Evolutionary conservation across 208 protist genomes (phyloP).

Genomic region (Trypanosoma vivax): DNA sequence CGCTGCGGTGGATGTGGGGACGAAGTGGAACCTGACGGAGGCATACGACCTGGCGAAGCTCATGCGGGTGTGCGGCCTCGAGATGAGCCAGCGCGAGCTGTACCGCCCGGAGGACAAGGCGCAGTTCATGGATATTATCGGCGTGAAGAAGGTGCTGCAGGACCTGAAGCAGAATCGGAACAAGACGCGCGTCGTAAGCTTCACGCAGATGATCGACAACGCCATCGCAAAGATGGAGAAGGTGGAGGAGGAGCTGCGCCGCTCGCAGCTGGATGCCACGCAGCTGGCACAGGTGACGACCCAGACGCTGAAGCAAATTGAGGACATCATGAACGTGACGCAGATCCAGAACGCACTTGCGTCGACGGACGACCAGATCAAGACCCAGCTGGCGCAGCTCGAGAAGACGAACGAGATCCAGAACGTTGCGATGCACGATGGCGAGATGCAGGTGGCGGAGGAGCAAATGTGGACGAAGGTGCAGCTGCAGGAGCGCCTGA

Average conservation of each 20-base stretch:
- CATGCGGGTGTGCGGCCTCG: conserved; percentile 59
- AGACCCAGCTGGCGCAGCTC: conserved; percentile 69
- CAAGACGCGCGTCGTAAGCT: conserved; percentile 75
- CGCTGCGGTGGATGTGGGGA: conserved; percentile 61
- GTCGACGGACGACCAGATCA: conserved; percentile 70
- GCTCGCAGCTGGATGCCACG: conserved; percentile 62
- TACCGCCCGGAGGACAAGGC: conserved; percentile 77
- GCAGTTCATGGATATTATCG: conserved; percentile 71
- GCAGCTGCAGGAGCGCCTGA: conserved; percentile 73
- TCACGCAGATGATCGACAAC: conserved; percentile 76
- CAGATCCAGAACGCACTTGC: conserved; percentile 70
- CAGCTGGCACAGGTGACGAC: conserved; percentile 61
- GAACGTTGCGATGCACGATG: conserved; percentile 73
- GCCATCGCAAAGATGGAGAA: conserved; percentile 75
- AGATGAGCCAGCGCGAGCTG: conserved; percentile 64
- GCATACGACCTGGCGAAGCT: conserved; percentile 78
- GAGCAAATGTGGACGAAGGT: conserved; percentile 83
- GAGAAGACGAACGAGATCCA: conserved; percentile 79
- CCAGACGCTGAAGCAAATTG: conserved; percentile 57
- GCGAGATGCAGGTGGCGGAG: conserved; percentile 80
- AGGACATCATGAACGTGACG: conserved; percentile 79
- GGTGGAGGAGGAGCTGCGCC: conserved; percentile 63
- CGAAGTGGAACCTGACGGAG: conserved; percentile 78
- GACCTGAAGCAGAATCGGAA: conserved; percentile 75
- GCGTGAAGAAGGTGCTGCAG: conserved; percentile 69